These are phyloP conservation scores for Aspergillus calidoustus DNA, from an alignment of 2,329 filamentous ascomycete species.

Conservation along the genomic window DNA sequence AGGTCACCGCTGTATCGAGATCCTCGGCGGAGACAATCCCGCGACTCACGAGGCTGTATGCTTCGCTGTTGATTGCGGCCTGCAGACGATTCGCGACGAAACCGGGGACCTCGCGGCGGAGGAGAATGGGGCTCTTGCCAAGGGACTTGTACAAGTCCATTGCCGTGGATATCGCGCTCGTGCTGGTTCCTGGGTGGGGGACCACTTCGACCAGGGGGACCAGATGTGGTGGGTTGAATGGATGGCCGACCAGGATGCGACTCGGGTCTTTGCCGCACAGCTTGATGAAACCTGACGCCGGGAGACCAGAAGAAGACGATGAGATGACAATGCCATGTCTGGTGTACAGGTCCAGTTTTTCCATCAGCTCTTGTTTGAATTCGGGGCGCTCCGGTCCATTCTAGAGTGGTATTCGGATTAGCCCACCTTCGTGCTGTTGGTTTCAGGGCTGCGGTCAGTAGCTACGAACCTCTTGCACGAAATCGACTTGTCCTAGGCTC, in stretches of 20 bases:
- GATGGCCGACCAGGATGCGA: not conserved
- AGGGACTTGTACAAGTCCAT: not conserved
- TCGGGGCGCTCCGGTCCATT: not conserved
- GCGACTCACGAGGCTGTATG: not conserved
- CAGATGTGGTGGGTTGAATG: conserved; percentile 1
- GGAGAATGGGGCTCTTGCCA: not conserved
- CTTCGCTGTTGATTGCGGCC: not conserved
- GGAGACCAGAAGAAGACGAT: not conserved
- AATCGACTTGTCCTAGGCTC: not conserved
- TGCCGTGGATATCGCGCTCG: not conserved
- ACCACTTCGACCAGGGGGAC: not conserved
- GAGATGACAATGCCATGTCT: not conserved
- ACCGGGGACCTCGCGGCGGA: not conserved
- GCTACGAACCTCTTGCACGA: not conserved
- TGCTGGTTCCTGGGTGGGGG: not conserved
- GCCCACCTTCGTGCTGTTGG: no score
- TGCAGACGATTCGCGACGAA: conserved; percentile 2
- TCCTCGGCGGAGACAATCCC: not conserved
- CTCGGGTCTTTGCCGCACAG: not conserved
- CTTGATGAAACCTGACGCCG: not conserved
- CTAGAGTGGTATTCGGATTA: not conserved
- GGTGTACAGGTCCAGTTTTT: not conserved
- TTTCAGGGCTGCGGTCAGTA: no score
- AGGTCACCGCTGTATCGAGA: not conserved
- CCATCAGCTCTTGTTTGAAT: not conserved